Conservation (phyloP, 331 rosid genomes). For the Pyrus hybrid region DNA sequence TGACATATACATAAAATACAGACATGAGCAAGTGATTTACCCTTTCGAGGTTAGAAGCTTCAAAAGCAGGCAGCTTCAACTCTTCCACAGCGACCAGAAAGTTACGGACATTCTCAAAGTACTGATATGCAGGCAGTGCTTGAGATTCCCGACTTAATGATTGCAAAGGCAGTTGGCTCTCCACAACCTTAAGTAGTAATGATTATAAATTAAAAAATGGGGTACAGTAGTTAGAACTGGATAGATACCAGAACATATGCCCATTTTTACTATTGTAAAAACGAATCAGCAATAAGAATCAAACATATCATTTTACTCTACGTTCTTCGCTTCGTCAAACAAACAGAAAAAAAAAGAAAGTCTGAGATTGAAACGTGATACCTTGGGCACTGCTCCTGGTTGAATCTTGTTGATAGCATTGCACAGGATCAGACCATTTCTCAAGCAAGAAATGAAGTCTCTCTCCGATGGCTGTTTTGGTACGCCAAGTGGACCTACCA, state of each 20-base stretch:
- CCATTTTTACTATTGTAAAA: neutral
- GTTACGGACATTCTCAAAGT: slow-evolving; percentile 90
- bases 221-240: neutral
- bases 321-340: neutral
- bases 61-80: slow-evolving; percentile 74
- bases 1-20: neutral
- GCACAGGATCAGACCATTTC: slow-evolving; percentile 78
- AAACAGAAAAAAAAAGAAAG: neutral
- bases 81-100: slow-evolving; percentile 66
- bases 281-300: neutral
- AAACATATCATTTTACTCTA: neutral
- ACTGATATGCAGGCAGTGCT: slow-evolving; percentile 91
- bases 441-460: slow-evolving; percentile 80
- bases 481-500: slow-evolving; percentile 67
- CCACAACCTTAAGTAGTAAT: slow-evolving; percentile 60
- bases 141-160: slow-evolving; percentile 56
- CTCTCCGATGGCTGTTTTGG: slow-evolving; percentile 67
- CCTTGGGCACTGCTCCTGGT: slow-evolving; percentile 85
- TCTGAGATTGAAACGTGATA: slow-evolving; percentile 13
- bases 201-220: neutral
- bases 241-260: neutral
- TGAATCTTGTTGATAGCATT: slow-evolving; percentile 86
- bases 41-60: slow-evolving; percentile 94
- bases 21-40: slow-evolving; percentile 23
- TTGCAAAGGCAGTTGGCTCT: slow-evolving; percentile 46